Evolutionary conservation across 1,139 yeast species (phyloP), one percentile per base, ranked within the genome.

Genomic region (Meyerozyma elateridarum): DNA sequence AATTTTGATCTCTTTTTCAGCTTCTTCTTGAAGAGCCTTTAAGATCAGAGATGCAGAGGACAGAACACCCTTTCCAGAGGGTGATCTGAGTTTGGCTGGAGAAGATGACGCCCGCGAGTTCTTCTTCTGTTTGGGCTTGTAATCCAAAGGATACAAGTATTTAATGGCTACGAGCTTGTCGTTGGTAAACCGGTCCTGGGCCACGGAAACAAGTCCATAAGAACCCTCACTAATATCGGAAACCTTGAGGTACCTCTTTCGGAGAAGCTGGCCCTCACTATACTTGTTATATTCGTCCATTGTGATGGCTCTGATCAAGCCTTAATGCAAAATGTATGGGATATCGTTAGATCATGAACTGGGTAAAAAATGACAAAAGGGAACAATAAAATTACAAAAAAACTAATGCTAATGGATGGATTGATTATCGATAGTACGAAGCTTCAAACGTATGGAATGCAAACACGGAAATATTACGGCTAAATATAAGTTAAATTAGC

Each of bases 181-280:
- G 30, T 65, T 59, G 18, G 62, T 52, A 25, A 52, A 45, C 5
- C 72, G 63, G 54, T 89, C 96, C 48, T 78, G 79, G 5, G 96
- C 96, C 20, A 89, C 70, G 1, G 95, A 80, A 7, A 89, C 97
- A 33, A 84, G 73, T 28, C 97, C 97, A 56, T 87, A 89, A 0
- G 96, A 87, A 22, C 97, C 97, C 56, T 85, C 91, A 54, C 91
- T 85, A 38, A 89, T 76, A 49, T 83, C 89, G 35, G 81, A 78
- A 11, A 87, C 71, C 49, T 81, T 79, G 38, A 65, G 62, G 62
- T 88, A 89, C 39, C 85, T 66, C 37, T 67, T 68, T 42, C 77
- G 70, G 36, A 84, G 65, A 32, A 81, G 64, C 11, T 70, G 72
- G 19, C 93, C 93, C 35, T 71, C 67, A 44, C 76, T 76, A 54